A percentile compares a stretch with the other conserved stretches of the same genome.
Conservation (phyloP, 805 yeast species). For the Grigorovia transvaalensis region DNA sequence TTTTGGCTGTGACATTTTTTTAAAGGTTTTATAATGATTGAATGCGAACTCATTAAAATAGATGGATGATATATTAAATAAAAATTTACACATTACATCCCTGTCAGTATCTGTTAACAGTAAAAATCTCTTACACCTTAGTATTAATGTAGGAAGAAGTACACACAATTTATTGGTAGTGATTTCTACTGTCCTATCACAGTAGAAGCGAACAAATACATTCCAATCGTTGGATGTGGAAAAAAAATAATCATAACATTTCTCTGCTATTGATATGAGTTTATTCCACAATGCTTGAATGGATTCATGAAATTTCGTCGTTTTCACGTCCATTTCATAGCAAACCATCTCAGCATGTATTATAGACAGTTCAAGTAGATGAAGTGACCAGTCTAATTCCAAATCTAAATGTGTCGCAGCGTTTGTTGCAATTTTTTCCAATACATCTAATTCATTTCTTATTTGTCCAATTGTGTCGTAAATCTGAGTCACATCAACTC, state of each 20-base stretch:
- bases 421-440: conserved; percentile 1
- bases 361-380: conserved; percentile 14
- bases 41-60: conserved; percentile 24
- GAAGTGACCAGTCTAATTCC: conserved; percentile 17
- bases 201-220: conserved; percentile 17
- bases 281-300: conserved; percentile 17
- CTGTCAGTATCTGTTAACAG: conserved; percentile 5
- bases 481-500: conserved; percentile 10
- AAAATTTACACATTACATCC: conserved; percentile 12
- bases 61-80: conserved; percentile 17
- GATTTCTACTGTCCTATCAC: conserved; percentile 23
- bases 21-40: conserved; percentile 24
- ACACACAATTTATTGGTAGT: conserved; percentile 18
- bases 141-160: conserved; percentile 20
- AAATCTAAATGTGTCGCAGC: conserved; percentile 5
- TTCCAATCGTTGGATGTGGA: conserved; percentile 5
- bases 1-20: conserved; percentile 22
- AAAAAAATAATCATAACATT: conserved; percentile 15
- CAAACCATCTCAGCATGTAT: conserved; percentile 17
- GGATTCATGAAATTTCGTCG: conserved; percentile 8
- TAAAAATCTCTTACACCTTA: conserved; percentile 15
- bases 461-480: conserved; percentile 6
- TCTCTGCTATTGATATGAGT: conserved; percentile 11
- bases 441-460: conserved; percentile 6
- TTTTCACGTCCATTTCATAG: conserved; percentile 12